These are phyloP conservation scores for Xylariales sp. DNA, from an alignment of 2,329 filamentous ascomycete genomes.

Conservation along the genomic window DNA sequence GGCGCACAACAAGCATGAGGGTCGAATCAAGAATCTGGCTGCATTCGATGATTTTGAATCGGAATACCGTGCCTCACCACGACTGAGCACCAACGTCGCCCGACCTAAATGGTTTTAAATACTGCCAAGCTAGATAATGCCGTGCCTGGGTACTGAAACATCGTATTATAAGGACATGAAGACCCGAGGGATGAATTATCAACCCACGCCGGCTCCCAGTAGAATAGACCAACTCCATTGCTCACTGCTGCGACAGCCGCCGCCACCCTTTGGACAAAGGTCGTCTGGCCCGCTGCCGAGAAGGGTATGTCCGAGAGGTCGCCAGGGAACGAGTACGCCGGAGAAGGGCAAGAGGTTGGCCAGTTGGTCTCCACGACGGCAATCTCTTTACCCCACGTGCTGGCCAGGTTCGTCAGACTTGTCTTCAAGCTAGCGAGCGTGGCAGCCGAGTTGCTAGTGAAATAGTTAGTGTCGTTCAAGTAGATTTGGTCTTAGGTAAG, in stretches of 20 bases:
- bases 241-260: conserved; percentile 47
- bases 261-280: conserved; percentile 57
- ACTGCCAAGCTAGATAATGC: conserved; percentile 53
- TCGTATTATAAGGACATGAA: conserved; percentile 58
- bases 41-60: too few species aligned
- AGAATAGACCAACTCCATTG: conserved; percentile 59
- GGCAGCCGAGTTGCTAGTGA: conserved; percentile 41
- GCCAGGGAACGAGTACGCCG: conserved; percentile 53
- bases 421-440: conserved; percentile 53
- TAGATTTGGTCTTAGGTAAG: not conserved
- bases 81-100: too few species aligned
- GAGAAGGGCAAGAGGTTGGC: conserved; percentile 59
- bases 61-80: too few species aligned
- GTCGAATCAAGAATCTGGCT: too few species aligned
- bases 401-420: conserved; percentile 54
- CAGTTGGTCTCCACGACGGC: conserved; percentile 69
- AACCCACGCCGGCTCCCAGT: conserved; percentile 72
- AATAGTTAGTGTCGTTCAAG: conserved; percentile 9
- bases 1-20: too few species aligned
- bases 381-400: conserved; percentile 59
- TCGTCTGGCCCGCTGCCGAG: conserved; percentile 56
- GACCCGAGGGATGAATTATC: conserved; percentile 61
- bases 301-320: conserved; percentile 58
- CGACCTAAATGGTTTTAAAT: conserved; percentile 48
- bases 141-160: conserved; percentile 52